Conservation (phyloP, 495 filamentous ascomycete genomes). For the Penicillium silybi region DNA sequence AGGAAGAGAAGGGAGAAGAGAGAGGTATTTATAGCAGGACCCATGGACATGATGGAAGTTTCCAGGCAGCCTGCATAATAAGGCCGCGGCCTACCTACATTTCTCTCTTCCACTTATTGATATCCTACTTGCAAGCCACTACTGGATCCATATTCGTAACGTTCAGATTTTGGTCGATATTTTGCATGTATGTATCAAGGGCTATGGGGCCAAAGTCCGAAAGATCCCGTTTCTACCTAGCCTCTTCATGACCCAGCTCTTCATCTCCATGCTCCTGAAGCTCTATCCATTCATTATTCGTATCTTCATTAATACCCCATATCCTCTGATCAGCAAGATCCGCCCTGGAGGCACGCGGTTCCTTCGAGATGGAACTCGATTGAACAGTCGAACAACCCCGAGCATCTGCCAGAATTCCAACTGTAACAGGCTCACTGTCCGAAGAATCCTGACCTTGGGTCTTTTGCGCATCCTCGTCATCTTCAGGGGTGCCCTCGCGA, state of each 20-base stretch:
- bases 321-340: conserved; percentile 7
- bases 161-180: not conserved
- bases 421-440: not conserved
- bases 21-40: not conserved
- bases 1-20: not conserved
- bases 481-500: conserved; percentile 59
- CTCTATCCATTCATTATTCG: conserved; percentile 28
- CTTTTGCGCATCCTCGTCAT: conserved; percentile 46
- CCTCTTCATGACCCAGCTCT: conserved; percentile 12
- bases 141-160: too few species aligned
- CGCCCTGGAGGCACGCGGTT: not conserved
- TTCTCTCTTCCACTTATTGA: too few species aligned
- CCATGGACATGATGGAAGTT: too few species aligned
- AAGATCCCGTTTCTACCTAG: not conserved
- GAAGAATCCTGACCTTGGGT: not conserved
- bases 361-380: not conserved
- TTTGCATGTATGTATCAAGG: not conserved
- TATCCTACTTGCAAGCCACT: too few species aligned
- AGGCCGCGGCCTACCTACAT: too few species aligned
- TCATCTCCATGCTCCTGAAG: conserved; percentile 21
- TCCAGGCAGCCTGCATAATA: too few species aligned
- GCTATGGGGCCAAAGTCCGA: not conserved
- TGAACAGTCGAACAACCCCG: not conserved
- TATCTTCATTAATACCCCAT: conserved; percentile 2
- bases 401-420: not conserved